phyloP scores from a whole-genome alignment of 2,329 filamentous ascomycete species.

The Penicillium psychrosexuale region DNA sequence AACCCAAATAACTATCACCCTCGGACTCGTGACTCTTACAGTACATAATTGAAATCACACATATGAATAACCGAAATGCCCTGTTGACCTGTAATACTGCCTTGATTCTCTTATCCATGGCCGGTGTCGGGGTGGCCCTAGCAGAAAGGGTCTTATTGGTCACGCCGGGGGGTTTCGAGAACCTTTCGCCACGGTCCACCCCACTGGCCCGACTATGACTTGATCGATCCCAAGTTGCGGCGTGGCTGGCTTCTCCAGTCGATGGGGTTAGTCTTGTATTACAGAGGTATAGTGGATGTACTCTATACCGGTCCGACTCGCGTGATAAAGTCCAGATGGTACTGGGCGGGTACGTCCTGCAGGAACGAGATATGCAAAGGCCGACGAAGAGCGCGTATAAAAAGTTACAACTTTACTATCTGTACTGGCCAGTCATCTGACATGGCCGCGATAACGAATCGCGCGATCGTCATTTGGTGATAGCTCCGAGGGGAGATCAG shows the following conservation, averaged over 20 bases:
- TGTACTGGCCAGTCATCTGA: background rate
- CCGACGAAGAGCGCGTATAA: background rate
- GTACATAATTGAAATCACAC: constrained; percentile 7
- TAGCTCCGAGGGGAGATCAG: constrained; percentile 4
- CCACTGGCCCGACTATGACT: constrained; percentile 9
- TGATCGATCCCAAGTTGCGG: constrained; percentile 12
- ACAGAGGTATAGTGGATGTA: background rate
- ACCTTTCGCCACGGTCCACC: constrained; percentile 36
- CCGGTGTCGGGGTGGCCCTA: constrained; percentile 28
- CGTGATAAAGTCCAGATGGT: background rate
- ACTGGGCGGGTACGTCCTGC: constrained; percentile 3
- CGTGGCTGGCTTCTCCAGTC: constrained; percentile 18
- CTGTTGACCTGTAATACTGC: constrained; percentile 12
- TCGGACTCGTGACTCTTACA: constrained; percentile 1
- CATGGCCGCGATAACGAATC: constrained; percentile 14
- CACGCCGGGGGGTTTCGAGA: constrained; percentile 26
- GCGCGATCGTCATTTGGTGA: constrained; percentile 4
- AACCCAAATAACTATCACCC: background rate
- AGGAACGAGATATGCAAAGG: background rate
- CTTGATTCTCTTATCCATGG: constrained; percentile 16
- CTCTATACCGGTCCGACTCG: background rate
- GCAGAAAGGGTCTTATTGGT: background rate
- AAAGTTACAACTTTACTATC: too few relatives aligned
- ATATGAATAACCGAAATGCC: constrained; percentile 10
- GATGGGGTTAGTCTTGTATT: constrained; percentile 9